Conservation (phyloP, 2,329 filamentous ascomycete species). For the Eurotiales sp. region DNA sequence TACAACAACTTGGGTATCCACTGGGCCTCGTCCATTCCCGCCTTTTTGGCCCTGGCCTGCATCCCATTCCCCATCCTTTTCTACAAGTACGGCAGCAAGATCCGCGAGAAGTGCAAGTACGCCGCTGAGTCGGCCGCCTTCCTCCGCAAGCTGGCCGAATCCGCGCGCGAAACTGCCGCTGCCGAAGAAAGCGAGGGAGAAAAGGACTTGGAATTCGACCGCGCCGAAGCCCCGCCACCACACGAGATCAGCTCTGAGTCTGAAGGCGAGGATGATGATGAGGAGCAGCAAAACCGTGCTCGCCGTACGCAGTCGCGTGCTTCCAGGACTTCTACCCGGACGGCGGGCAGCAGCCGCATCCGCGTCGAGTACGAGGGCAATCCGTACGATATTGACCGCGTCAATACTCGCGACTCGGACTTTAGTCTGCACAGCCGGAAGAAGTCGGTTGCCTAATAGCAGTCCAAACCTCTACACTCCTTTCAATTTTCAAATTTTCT, state of each 20-base stretch:
- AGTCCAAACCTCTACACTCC: too few species aligned
- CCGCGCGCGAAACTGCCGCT: constrained; percentile 6
- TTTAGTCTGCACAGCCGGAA: constrained; percentile 5
- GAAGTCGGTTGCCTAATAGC: background rate
- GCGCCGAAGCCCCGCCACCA: constrained; percentile 30
- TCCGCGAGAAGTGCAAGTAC: constrained; percentile 42
- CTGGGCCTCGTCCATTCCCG: constrained; percentile 46
- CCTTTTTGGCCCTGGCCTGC: constrained; percentile 44
- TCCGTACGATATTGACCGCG: constrained; percentile 43
- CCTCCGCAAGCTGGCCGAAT: constrained; percentile 32
- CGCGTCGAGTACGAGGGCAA: constrained; percentile 35
- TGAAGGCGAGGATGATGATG: constrained; percentile 22
- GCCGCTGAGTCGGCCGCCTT: constrained; percentile 35
- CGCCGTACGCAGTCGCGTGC: constrained; percentile 26
- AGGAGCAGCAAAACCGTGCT: constrained; percentile 14
- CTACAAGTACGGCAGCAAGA: constrained; percentile 39
- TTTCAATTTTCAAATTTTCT: too few species aligned
- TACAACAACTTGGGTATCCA: constrained; percentile 45
- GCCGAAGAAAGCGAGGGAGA: constrained; percentile 21
- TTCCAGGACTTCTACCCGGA: constrained; percentile 27
- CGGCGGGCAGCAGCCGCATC: constrained; percentile 17
- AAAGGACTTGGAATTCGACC: constrained; percentile 25
- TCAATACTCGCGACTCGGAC: constrained; percentile 37
- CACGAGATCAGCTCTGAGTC: constrained; percentile 22
- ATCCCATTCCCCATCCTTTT: constrained; percentile 44